A percentile compares a stretch with the other conserved stretches of the same genome.
Conservation (phyloP, 2,329 filamentous ascomycete genomes). For the Periconia macrospinosa region DNA sequence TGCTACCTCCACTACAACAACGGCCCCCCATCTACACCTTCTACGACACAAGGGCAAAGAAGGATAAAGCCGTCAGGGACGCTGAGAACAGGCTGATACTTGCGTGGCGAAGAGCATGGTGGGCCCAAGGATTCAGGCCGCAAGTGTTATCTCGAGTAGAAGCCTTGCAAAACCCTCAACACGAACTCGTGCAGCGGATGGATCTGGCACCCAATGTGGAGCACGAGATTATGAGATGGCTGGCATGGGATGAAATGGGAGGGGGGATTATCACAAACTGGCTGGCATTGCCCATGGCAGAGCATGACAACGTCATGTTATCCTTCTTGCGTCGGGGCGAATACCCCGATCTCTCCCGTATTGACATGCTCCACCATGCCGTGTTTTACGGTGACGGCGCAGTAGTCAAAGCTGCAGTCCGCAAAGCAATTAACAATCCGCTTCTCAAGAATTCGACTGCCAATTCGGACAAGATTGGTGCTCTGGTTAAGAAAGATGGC, state of each 20-base stretch:
- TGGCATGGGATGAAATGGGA: slow-evolving; percentile 91
- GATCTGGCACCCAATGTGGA: slow-evolving; percentile 36
- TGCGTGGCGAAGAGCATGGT: slow-evolving; percentile 92
- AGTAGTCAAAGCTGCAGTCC: slow-evolving; percentile 46
- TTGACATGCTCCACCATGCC: slow-evolving; percentile 69
- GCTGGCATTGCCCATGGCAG: slow-evolving; percentile 81
- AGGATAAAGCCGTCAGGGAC: slow-evolving; percentile 65
- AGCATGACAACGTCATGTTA: slow-evolving; percentile 72
- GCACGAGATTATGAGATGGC: slow-evolving; percentile 76
- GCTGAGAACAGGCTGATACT: slow-evolving; percentile 79
- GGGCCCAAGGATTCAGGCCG: slow-evolving; percentile 88
- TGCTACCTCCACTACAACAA: slow-evolving; percentile 74
- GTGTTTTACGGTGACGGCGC: slow-evolving; percentile 72
- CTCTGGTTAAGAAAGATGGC: slow-evolving; percentile 54
- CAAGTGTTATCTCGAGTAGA: slow-evolving; percentile 78
- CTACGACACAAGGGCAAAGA: slow-evolving; percentile 71
- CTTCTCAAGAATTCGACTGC: slow-evolving; percentile 61
- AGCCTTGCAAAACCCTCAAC: slow-evolving; percentile 80
- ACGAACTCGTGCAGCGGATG: slow-evolving; percentile 65
- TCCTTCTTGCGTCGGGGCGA: slow-evolving; percentile 73
- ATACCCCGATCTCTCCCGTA: slow-evolving; percentile 73
- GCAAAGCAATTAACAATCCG: slow-evolving; percentile 42
- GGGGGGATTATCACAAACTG: slow-evolving; percentile 79
- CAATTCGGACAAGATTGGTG: slow-evolving; percentile 62
- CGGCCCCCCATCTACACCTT: slow-evolving; percentile 86